Evolutionary conservation across 2,329 filamentous ascomycete species (phyloP).

Genomic region (Colletotrichum melonis): DNA sequence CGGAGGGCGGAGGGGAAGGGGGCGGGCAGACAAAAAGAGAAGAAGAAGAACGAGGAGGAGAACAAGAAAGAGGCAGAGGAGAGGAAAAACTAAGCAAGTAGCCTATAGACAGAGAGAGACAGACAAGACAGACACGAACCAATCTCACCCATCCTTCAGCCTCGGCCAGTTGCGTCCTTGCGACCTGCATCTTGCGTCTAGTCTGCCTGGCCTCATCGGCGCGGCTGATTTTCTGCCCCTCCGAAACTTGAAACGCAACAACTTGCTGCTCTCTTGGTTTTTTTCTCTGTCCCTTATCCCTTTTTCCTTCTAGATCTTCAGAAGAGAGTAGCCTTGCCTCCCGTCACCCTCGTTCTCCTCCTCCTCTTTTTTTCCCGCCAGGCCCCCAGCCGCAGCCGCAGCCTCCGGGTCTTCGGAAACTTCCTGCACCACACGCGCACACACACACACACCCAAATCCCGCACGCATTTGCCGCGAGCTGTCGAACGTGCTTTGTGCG

Average conservation of each 20-base stretch:
- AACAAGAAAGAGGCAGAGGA: not conserved
- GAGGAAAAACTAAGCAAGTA: not conserved
- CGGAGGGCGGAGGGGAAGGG: not conserved
- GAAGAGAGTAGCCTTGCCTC: not conserved
- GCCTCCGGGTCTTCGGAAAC: not conserved
- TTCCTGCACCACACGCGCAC: not conserved
- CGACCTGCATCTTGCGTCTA: not conserved
- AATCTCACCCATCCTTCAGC: not conserved
- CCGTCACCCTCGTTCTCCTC: no score
- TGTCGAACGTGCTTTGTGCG: not conserved
- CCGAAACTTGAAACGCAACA: constrained; percentile 9
- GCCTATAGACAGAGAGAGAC: not conserved
- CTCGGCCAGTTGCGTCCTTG: not conserved
- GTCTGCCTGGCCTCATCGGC: constrained; percentile 7
- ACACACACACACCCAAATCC: not conserved
- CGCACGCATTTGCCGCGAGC: not conserved
- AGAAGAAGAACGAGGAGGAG: not conserved
- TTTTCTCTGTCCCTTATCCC: not conserved
- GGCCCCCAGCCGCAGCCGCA: not conserved
- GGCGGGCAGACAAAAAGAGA: not conserved
- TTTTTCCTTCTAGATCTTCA: not conserved
- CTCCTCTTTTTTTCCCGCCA: not conserved
- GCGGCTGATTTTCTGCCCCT: constrained; percentile 3
- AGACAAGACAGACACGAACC: not conserved
- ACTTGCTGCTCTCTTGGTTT: not conserved